Conservation (phyloP, 2,329 filamentous ascomycete species). For the Coniosporium tulheliwenetii region DNA sequence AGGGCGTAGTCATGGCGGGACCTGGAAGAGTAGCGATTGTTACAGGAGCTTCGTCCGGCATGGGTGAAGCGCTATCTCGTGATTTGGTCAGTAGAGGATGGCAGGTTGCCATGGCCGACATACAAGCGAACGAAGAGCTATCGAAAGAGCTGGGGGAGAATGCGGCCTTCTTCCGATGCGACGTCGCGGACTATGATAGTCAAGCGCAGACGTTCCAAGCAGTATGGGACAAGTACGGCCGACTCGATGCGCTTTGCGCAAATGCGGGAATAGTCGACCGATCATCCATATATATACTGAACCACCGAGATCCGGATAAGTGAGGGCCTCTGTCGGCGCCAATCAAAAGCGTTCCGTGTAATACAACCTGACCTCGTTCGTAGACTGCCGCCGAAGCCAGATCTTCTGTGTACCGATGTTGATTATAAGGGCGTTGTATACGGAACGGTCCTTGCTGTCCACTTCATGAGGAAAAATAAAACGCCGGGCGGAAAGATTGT, state of each 20-base stretch:
- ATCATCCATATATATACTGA: conserved; percentile 29
- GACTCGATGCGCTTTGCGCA: conserved; percentile 32
- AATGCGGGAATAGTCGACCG: conserved; percentile 36
- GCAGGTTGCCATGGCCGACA: conserved; percentile 23
- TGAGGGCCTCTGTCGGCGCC: background rate
- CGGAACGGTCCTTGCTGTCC: conserved; percentile 31
- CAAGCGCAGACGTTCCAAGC: conserved; percentile 26
- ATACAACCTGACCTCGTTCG: background rate
- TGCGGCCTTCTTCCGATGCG: conserved; percentile 27
- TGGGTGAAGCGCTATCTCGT: conserved; percentile 26
- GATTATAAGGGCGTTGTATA: conserved; percentile 37
- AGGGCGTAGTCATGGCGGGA: background rate
- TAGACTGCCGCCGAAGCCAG: conserved; percentile 26
- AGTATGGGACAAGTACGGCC: conserved; percentile 27
- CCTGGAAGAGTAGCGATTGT: conserved; percentile 21
- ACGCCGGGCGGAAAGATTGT: conserved; percentile 28
- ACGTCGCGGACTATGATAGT: conserved; percentile 31
- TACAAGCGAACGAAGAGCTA: conserved; percentile 16
- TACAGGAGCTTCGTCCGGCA: conserved; percentile 30
- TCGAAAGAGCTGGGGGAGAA: conserved; percentile 16
- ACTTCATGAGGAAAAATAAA: conserved; percentile 37
- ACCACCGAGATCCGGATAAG: conserved; percentile 11
- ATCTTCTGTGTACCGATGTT: conserved; percentile 31
- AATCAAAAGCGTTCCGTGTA: too few relatives aligned
- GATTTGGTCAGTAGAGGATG: conserved; percentile 20